Percentiles rank a stretch among this genome's conserved stretches.
Evolutionary conservation across 2,329 filamentous ascomycete genomes (phyloP).

Genomic region (Pseudogymnoascus sp.): DNA sequence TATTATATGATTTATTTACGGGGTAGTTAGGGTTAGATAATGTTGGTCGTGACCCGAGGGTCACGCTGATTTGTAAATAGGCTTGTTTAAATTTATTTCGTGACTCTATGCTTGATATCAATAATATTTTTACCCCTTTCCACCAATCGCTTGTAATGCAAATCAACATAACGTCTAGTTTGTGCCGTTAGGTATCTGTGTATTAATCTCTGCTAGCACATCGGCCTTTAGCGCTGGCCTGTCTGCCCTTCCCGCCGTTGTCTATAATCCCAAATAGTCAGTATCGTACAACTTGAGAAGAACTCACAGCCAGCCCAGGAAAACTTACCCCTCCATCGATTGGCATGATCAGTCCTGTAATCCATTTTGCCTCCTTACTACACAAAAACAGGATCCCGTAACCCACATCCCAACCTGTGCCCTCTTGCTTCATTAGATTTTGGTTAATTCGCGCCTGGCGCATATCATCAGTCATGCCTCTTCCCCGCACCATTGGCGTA

Average conservation of each 20-base stretch:
- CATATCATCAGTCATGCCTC: conserved; percentile 34
- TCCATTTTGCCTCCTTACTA: conserved; percentile 45
- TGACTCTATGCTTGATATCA: background rate
- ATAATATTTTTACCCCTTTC: background rate
- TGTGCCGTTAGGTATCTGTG: conserved; percentile 9
- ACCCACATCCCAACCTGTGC: conserved; percentile 47
- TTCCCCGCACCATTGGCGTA: conserved; percentile 39
- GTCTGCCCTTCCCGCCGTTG: conserved; percentile 24
- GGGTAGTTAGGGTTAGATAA: background rate
- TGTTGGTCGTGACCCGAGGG: background rate
- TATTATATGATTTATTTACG: background rate
- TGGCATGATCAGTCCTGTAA: conserved; percentile 41
- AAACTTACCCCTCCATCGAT: conserved; percentile 38
- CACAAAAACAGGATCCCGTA: conserved; percentile 45
- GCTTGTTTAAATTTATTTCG: background rate
- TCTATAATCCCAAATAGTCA: conserved; percentile 14
- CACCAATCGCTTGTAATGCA: background rate
- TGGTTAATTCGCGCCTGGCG: conserved; percentile 34
- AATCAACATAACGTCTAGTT: background rate
- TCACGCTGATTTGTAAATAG: background rate
- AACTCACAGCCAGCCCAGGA: background rate
- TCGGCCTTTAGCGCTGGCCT: conserved; percentile 22
- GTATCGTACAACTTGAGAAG: background rate
- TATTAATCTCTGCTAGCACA: conserved; percentile 12
- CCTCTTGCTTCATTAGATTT: conserved; percentile 49